Conservation (phyloP, 73 alveolate genomes). For the Paramecium sonneborni region DNA sequence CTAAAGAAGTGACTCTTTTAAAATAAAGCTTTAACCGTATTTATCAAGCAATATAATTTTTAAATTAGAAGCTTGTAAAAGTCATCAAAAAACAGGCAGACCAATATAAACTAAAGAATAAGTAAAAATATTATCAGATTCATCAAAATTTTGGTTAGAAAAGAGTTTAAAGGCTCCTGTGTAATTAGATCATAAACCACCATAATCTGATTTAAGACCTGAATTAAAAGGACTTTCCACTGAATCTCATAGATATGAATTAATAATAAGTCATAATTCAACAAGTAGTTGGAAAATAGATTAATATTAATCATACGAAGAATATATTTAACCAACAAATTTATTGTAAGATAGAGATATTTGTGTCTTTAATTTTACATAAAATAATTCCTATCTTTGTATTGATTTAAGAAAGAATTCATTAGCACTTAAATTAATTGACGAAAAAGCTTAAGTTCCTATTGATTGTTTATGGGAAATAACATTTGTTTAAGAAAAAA, state of each 20-base stretch:
- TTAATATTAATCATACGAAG: background rate
- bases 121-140: background rate
- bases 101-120: background rate
- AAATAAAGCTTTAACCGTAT: background rate
- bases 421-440: background rate
- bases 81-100: conserved; percentile 19
- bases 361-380: background rate
- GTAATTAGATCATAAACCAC: background rate
- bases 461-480: background rate
- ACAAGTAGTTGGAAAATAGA: background rate
- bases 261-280: background rate
- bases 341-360: background rate
- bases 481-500: background rate
- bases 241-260: background rate
- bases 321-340: background rate
- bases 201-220: background rate
- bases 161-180: background rate
- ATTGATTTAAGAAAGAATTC: background rate
- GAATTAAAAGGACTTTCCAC: background rate
- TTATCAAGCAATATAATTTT: background rate
- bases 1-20: background rate
- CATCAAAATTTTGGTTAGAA: conserved; percentile 7
- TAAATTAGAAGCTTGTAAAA: background rate
- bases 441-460: background rate
- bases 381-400: background rate